These are phyloP conservation scores for Cyphellophora europaea DNA, from an alignment of 2,329 filamentous ascomycete species.

Conservation along the genomic window DNA sequence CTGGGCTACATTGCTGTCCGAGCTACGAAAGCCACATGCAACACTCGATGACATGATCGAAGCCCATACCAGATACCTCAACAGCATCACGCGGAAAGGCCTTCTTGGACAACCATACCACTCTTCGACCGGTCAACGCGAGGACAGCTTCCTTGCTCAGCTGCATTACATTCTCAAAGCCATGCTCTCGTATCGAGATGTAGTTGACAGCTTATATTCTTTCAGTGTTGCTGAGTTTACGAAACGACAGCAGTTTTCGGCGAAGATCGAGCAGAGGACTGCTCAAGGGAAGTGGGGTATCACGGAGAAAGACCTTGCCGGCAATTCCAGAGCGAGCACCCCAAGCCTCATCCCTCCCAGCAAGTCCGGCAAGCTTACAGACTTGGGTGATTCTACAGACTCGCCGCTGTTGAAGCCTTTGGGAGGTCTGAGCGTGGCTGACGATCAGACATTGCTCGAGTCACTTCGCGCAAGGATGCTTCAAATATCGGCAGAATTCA, in stretches of 20 bases:
- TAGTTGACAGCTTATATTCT: slow-evolving; percentile 86
- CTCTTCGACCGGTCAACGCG: slow-evolving; percentile 39
- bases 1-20: slow-evolving; percentile 81
- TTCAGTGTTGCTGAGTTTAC: slow-evolving; percentile 95
- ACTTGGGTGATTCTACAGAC: slow-evolving; percentile 13
- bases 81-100: slow-evolving; percentile 91
- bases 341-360: slow-evolving; percentile 8
- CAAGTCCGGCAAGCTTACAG: slow-evolving; percentile 17
- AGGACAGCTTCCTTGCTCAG: slow-evolving; percentile 79
- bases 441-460: slow-evolving; percentile 58
- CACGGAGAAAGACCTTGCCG: slow-evolving; percentile 42
- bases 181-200: slow-evolving; percentile 90
- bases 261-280: slow-evolving; percentile 58
- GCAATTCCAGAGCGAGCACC: slow-evolving; percentile 21
- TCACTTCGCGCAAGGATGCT: slow-evolving; percentile 65
- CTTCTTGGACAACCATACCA: slow-evolving; percentile 63
- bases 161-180: slow-evolving; percentile 84
- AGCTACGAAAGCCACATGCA: slow-evolving; percentile 72
- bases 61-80: slow-evolving; percentile 83
- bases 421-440: slow-evolving; percentile 12
- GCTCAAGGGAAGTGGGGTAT: slow-evolving; percentile 57
- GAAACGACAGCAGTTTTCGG: slow-evolving; percentile 72
- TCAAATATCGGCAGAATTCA: slow-evolving; percentile 67
- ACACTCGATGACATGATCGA: slow-evolving; percentile 92
- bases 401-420: slow-evolving; percentile 8